Evolutionary conservation across 2,329 filamentous ascomycete genomes (phyloP).

Genomic region (Proliferodiscus dingleyae): DNA sequence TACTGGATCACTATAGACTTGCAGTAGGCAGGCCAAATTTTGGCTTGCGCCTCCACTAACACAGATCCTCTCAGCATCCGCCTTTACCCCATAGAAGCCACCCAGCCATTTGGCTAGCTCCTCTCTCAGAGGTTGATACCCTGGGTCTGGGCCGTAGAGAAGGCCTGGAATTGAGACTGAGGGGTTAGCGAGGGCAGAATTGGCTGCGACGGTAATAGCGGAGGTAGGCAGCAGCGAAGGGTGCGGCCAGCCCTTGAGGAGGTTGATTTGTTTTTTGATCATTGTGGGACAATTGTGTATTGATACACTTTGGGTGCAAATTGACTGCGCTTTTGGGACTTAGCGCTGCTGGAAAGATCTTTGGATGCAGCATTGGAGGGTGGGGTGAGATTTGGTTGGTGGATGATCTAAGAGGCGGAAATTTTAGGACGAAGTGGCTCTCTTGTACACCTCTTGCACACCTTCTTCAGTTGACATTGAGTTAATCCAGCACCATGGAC

Average conservation of each 20-base stretch:
- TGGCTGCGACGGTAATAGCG: slow-evolving; percentile 37
- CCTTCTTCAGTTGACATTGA: too few relatives aligned
- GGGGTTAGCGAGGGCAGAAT: slow-evolving; percentile 56
- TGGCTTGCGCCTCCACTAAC: slow-evolving; percentile 84
- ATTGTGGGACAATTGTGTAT: too few relatives aligned
- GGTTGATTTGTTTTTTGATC: slow-evolving; percentile 46
- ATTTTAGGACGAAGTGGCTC: too few relatives aligned
- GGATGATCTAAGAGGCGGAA: too few relatives aligned
- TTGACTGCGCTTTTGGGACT: too few relatives aligned
- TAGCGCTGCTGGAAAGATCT: too few relatives aligned
- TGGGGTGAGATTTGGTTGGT: too few relatives aligned
- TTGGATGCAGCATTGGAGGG: too few relatives aligned
- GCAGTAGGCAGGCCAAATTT: slow-evolving; percentile 70
- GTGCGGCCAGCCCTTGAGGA: slow-evolving; percentile 64
- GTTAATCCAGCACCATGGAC: too few relatives aligned
- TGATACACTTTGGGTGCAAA: too few relatives aligned
- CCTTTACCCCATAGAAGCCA: slow-evolving; percentile 37
- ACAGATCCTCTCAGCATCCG: slow-evolving; percentile 56
- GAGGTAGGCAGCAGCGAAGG: slow-evolving; percentile 33
- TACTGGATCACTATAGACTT: slow-evolving; percentile 73
- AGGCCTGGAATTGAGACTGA: slow-evolving; percentile 58
- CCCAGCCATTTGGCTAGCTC: slow-evolving; percentile 68
- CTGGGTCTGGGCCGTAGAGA: slow-evolving; percentile 74
- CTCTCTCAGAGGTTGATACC: slow-evolving; percentile 64
- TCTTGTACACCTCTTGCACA: too few relatives aligned